phyloP scores from a whole-genome alignment of 2,329 filamentous ascomycete species.

The Pestalotiopsis sp. region DNA sequence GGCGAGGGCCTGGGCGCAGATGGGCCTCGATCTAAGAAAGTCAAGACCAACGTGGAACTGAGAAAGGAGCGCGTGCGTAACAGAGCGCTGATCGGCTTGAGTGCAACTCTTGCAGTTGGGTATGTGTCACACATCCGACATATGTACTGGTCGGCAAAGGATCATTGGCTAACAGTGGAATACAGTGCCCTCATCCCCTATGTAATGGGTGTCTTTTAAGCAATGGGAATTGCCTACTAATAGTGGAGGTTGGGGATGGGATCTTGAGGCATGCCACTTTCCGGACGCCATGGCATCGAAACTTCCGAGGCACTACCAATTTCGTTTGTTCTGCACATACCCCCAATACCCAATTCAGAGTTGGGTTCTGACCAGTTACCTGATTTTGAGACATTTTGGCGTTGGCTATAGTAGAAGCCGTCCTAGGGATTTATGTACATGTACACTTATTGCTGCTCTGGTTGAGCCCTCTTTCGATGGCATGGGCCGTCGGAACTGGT shows the following conservation, averaged over 20 bases:
- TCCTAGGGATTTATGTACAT: not conserved
- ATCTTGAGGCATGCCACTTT: not conserved
- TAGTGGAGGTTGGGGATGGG: not conserved
- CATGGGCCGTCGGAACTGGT: not conserved
- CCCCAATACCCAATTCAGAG: slow-evolving; percentile 2
- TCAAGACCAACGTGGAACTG: slow-evolving; percentile 78
- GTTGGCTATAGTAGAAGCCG: slow-evolving; percentile 5
- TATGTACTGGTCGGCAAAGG: slow-evolving; percentile 25
- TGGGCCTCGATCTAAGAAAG: slow-evolving; percentile 70
- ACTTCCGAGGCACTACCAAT: not conserved
- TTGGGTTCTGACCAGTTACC: slow-evolving; percentile 1
- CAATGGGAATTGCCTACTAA: not conserved
- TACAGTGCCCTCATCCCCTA: slow-evolving; percentile 50
- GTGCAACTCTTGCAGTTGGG: slow-evolving; percentile 87
- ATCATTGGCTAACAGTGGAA: not conserved
- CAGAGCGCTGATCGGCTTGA: slow-evolving; percentile 83
- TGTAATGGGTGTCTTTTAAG: slow-evolving; percentile 54
- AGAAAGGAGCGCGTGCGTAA: slow-evolving; percentile 86
- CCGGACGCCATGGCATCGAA: not conserved
- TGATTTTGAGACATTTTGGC: not conserved
- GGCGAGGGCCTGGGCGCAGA: slow-evolving; percentile 38
- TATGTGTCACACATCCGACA: slow-evolving; percentile 54
- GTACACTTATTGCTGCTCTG: not conserved
- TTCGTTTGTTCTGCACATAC: slow-evolving; percentile 15
- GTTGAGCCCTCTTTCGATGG: not conserved